Base-by-base conservation (phyloP, 176 grass and related monocot genomes). In the Oryza glumipatula region DNA sequence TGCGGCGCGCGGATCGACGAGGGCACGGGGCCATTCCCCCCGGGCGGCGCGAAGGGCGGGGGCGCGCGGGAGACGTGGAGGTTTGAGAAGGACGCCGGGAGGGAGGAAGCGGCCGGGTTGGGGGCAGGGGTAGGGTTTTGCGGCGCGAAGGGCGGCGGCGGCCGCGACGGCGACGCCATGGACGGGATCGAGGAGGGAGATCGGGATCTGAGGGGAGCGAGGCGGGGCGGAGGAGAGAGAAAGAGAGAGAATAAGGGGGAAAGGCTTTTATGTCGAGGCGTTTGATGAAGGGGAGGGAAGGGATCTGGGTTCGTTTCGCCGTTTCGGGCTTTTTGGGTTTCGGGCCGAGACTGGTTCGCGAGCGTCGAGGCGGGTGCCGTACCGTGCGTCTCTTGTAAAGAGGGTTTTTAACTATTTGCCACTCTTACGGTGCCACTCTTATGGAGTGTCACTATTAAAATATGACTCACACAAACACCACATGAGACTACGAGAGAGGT, bases 151-250 rank as follows among this genome's bases (percentile, higher is more conserved):
- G 81, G 70, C 52, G 70, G 68, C 52, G 82, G 56, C 65, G 69
- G 77, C 81, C 75, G 32, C 11, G 67, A 63, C 78, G 77, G 69
- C 7, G 66, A 83, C 49, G 81, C 63, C 67, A 45, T 68, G n/a
- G 70, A 46, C 10, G 78, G 45, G 80, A 32, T 82, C 63, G 80
- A 47, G n/a, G 10, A 36, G 60, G 30, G 81, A 82, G 86, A 89
- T 88, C 78, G 84, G 84, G 87, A 95, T 87, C 87, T 90, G 83
- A 21, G 69, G 56, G 30, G 56, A 39, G 43, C 13, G 6, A 39
- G 38, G 38, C 6, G 48, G 24, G 32, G 11, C 3, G 73, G 39
- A 3, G 41, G 9, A 8, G 30, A 64, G 39, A 12, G 22, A 45
- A 56, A 64, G 15, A 21, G 15, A 65, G 32, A 26, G n/a, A 11